These are phyloP conservation scores for Termitomyces sp. DNA, from an alignment of 768 basidiomycete genomes.

Conservation along the genomic window DNA sequence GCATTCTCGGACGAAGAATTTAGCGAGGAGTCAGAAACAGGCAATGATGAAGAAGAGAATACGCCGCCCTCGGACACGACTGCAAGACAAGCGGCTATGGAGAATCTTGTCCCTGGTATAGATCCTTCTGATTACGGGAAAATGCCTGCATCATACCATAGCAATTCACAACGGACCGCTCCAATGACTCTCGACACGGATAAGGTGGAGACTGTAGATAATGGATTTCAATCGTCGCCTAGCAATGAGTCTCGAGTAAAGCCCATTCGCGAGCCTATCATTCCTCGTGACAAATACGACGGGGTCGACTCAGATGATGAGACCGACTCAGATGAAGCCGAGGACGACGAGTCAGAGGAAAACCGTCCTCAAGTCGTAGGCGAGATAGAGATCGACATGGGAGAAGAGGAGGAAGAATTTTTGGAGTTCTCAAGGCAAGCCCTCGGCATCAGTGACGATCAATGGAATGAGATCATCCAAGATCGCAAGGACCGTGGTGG, in stretches of 20 bases:
- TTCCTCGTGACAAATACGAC: conserved; percentile 83
- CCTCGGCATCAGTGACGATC: conserved; percentile 83
- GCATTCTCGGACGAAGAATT: conserved; percentile 62
- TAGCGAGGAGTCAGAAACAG: conserved; percentile 50
- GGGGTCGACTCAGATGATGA: conserved; percentile 94
- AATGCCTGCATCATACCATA: conserved; percentile 71
- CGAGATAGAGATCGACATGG: conserved; percentile 88
- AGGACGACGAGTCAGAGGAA: conserved; percentile 62
- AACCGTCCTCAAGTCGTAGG: conserved; percentile 82
- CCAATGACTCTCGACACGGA: conserved; percentile 42
- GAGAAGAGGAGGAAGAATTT: conserved; percentile 91
- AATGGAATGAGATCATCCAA: conserved; percentile 83
- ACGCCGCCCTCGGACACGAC: conserved; percentile 25
- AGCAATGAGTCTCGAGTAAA: conserved; percentile 25
- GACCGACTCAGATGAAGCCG: conserved; percentile 54
- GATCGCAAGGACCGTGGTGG: conserved; percentile 82
- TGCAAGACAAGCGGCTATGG: conserved; percentile 64
- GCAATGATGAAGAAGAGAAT: conserved; percentile 37
- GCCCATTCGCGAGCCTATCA: conserved; percentile 69
- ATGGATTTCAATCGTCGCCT: conserved; percentile 8
- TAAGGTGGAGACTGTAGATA: conserved; percentile 21
- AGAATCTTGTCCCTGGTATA: conserved; percentile 76
- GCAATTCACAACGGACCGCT: conserved; percentile 65
- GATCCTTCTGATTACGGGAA: conserved; percentile 84
- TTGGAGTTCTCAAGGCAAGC: conserved; percentile 92